Evolutionary conservation across 1,284 basidiomycete species (phyloP).

Genomic region (Caloboletus firmus): DNA sequence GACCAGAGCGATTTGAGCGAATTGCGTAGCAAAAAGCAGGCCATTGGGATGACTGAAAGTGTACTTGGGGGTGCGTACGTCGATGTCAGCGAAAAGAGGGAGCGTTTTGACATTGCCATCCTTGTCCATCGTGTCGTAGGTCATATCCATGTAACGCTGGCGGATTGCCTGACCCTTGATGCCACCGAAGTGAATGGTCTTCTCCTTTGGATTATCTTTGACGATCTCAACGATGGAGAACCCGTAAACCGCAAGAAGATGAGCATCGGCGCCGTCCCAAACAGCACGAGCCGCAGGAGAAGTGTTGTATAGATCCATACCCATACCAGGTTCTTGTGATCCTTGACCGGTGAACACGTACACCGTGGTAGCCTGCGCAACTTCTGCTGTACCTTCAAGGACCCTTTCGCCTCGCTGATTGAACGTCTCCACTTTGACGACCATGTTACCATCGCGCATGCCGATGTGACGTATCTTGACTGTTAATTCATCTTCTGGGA

Average conservation of each 20-base stretch:
- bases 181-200: conserved; percentile 99
- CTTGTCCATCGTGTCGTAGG: conserved; percentile 95
- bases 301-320: conserved; percentile 95
- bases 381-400: conserved; percentile 88
- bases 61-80: conserved; percentile 89
- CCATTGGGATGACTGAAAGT: conserved; percentile 97
- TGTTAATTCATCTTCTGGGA: conserved; percentile 87
- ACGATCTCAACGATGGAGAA: conserved; percentile 99
- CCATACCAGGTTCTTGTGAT: conserved; percentile 98
- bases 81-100: conserved; percentile 91
- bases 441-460: conserved; percentile 91
- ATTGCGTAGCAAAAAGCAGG: conserved; percentile 95
- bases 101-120: conserved; percentile 93
- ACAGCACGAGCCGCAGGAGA: conserved; percentile 94
- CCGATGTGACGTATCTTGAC: conserved; percentile 90
- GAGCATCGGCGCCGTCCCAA: conserved; percentile 95
- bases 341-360: conserved; percentile 99
- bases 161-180: conserved; percentile 98
- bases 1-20: conserved; percentile 97
- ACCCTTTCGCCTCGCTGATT: conserved; percentile 90
- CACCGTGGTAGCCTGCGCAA: conserved; percentile 88
- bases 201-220: conserved; percentile 95
- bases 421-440: conserved; percentile 87
- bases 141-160: conserved; percentile 99
- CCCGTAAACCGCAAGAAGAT: conserved; percentile 91